Base-by-base conservation (phyloP, 225 moss, liverwort and hornwort species). In the Lunularia cruciata region DNA sequence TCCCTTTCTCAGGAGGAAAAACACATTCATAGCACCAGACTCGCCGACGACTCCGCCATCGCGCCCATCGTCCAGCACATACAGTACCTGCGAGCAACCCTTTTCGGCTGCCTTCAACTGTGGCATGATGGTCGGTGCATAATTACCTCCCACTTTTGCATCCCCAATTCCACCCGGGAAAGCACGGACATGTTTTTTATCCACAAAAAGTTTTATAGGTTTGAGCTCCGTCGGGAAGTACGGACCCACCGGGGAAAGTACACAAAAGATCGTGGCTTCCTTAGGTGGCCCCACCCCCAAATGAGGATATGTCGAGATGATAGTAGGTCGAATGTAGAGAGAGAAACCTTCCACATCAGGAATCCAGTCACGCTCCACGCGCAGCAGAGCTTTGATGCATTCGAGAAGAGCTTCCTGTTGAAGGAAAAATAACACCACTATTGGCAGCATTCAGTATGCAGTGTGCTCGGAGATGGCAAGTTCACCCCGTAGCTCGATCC, bases 1-100 rank as follows among this genome's bases (percentile, higher is more conserved):
- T 36, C 80, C 79, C 60, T 81, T 74, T 51, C 72, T 86, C 55
- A 94, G 68, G 51, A 94, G 80, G 52, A 90, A 94, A 69, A 94
- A 94, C 18, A 94, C 57, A 68, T 94, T 94, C 90, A 94, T 94
- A 51, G 90, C 79, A 66, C 90, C 90, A 30, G 81, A 88, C 72
- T 94, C 93, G 45, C 90, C 93, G 58, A 90, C 69, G 11, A 83
- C 52, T 33, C 93, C 93, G 46, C 84, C 73, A 54, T 78, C 72
- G 38, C 51, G 31, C 57, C 86, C 90, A 75, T 90, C 86, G 57
- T 90, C 77, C 63, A 94, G 73, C 72, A 94, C 90, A 67, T 65
- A 94, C 15, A 88, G 69, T 38, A 90, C 64, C 87, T 94, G 87
- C 25, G 87, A 76, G 77, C 93, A 94, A 49, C 88, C 93, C 60